Conservation (phyloP, 305 asterid species). For the Fraxinus platypoda region DNA sequence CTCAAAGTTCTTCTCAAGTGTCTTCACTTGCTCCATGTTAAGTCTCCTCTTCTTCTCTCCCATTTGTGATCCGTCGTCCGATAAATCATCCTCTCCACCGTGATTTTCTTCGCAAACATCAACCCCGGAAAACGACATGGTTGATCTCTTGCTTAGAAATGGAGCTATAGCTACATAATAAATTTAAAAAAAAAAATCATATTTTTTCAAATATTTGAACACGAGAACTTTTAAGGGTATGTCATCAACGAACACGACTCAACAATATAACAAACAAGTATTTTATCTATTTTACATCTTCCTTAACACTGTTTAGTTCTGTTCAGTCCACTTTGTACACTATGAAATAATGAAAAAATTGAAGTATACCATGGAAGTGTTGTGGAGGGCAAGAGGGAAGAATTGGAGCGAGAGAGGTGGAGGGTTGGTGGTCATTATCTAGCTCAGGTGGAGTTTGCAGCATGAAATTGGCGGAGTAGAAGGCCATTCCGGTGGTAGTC, state of each 20-base stretch:
- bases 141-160: constrained; percentile 50
- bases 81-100: constrained; percentile 47
- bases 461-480: constrained; percentile 54
- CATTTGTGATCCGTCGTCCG: constrained; percentile 52
- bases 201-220: neutral
- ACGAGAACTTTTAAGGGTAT: neutral
- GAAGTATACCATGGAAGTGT: constrained; percentile 42
- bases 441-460: constrained; percentile 40
- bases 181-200: neutral
- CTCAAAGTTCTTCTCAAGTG: constrained; percentile 58
- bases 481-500: constrained; percentile 40
- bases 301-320: neutral
- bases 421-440: constrained; percentile 39
- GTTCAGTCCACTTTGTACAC: neutral
- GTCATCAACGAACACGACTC: neutral
- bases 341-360: neutral
- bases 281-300: neutral
- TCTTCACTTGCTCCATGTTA: constrained; percentile 56
- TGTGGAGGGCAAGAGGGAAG: constrained; percentile 40
- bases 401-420: constrained; percentile 38
- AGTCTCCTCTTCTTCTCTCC: constrained; percentile 69
- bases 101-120: constrained; percentile 41
- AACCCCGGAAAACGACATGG: constrained; percentile 43
- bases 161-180: constrained; percentile 40
- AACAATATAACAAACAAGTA: neutral